phyloP scores from a whole-genome alignment of 2,329 filamentous ascomycete species.

The Rachicladosporium sp. region DNA sequence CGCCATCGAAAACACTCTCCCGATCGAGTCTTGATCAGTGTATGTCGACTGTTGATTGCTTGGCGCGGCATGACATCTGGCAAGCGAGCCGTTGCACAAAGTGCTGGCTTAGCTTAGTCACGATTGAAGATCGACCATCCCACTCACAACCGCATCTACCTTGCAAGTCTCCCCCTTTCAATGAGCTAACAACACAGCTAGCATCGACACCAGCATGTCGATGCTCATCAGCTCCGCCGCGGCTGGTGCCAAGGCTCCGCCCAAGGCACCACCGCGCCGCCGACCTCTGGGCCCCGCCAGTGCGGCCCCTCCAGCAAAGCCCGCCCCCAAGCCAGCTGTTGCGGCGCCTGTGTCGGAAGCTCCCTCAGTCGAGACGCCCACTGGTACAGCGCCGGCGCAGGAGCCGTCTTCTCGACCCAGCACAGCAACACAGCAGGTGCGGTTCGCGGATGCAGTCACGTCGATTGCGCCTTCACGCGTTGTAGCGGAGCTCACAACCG shows the following conservation, averaged over 20 bases:
- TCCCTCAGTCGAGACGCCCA: conserved; percentile 8
- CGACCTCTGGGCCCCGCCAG: conserved; percentile 21
- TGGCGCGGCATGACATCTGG: too few species aligned
- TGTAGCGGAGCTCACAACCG: too few species aligned
- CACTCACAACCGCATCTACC: too few species aligned
- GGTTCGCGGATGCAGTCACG: conserved; percentile 5
- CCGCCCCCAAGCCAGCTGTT: conserved; percentile 8
- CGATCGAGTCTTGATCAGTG: too few species aligned
- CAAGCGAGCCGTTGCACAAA: too few species aligned
- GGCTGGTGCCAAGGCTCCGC: conserved; percentile 36
- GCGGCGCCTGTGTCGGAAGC: conserved; percentile 3
- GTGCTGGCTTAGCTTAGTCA: too few species aligned
- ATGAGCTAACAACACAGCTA: too few species aligned
- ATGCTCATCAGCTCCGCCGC: conserved; percentile 42
- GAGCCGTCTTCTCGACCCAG: conserved; percentile 3
- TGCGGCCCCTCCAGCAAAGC: conserved; percentile 5
- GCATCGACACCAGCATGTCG: conserved; percentile 23
- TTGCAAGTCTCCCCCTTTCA: too few species aligned
- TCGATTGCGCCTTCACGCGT: too few species aligned
- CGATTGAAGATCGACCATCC: too few species aligned
- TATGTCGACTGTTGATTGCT: too few species aligned
- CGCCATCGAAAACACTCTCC: too few species aligned
- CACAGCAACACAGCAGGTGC: conserved; percentile 5
- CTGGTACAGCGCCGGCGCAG: conserved; percentile 1
- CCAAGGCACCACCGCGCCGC: conserved; percentile 34